Evolutionary conservation across 257 asterid species (phyloP).

Genomic region (Ophiorrhiza pumila): DNA sequence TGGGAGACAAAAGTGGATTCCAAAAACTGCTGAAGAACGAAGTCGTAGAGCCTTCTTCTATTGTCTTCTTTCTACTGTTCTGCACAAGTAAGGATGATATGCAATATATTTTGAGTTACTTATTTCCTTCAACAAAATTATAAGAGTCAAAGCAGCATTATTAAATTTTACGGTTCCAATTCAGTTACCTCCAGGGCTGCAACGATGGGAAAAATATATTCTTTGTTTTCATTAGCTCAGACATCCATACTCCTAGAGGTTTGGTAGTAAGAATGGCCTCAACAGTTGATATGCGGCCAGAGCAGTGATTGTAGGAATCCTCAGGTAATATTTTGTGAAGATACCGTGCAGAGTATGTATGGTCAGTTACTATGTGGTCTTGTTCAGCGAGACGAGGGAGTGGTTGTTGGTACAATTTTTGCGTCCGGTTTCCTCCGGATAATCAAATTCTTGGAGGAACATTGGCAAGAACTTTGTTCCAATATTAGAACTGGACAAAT

Average conservation of each 20-base stretch:
- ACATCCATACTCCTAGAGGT: background rate
- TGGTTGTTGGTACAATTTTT: too few relatives aligned
- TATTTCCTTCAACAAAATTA: background rate
- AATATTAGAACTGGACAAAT: too few relatives aligned
- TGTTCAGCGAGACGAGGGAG: too few relatives aligned
- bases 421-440: too few relatives aligned
- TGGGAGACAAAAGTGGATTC: conserved; percentile 14
- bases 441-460: too few relatives aligned
- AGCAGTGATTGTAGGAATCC: background rate
- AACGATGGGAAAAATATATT: conserved; percentile 8
- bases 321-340: conserved; percentile 1
- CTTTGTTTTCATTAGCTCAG: conserved; percentile 1
- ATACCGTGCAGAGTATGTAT: conserved; percentile 12
- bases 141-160: too few relatives aligned
- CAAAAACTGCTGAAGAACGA: background rate
- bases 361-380: too few relatives aligned
- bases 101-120: background rate
- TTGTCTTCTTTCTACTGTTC: background rate
- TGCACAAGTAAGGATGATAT: background rate
- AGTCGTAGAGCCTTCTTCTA: background rate
- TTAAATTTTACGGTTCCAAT: background rate
- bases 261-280: background rate
- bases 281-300: background rate
- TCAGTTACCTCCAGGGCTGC: conserved; percentile 1
- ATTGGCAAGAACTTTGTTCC: too few relatives aligned